Evolutionary conservation across 1,139 yeast species (phyloP).

Genomic region (Yamadazyma diospyri): DNA sequence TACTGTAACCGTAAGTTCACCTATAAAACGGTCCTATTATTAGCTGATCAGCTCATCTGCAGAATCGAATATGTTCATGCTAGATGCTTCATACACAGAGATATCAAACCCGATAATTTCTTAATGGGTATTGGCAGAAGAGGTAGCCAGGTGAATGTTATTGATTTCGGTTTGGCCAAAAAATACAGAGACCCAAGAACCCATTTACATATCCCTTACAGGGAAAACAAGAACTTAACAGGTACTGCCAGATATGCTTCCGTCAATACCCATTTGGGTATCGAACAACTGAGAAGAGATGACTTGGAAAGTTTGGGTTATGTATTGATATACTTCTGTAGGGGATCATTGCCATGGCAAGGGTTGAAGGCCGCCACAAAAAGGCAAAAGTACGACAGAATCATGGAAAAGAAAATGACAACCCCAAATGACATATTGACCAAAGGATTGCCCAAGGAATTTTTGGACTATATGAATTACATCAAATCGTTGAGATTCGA

Average conservation of each 20-base stretch:
- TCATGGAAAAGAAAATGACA: conserved; percentile 94
- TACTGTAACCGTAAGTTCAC: conserved; percentile 93
- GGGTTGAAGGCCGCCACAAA: conserved; percentile 96
- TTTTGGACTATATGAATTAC: conserved; percentile 83
- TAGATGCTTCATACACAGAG: conserved; percentile 87
- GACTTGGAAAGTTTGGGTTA: conserved; percentile 95
- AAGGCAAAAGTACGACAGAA: conserved; percentile 94
- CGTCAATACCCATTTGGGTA: conserved; percentile 93
- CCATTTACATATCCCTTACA: conserved; percentile 91
- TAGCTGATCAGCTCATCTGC: conserved; percentile 93
- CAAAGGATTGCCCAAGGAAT: conserved; percentile 88
- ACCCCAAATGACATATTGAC: conserved; percentile 88
- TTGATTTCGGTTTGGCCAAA: conserved; percentile 96
- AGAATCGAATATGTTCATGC: conserved; percentile 96
- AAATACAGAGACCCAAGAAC: conserved; percentile 94
- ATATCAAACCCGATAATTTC: conserved; percentile 94
- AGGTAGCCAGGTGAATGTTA: conserved; percentile 92
- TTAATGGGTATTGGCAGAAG: conserved; percentile 95
- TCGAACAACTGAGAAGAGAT: conserved; percentile 95
- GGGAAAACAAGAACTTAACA: conserved; percentile 93
- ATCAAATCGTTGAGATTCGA: conserved; percentile 90
- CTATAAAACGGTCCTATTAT: conserved; percentile 83
- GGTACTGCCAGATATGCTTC: conserved; percentile 98
- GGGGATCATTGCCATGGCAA: conserved; percentile 98
- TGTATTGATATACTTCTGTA: conserved; percentile 88